Evolutionary conservation across 257 asterid species (phyloP).

Genomic region (Salvia splendens): DNA sequence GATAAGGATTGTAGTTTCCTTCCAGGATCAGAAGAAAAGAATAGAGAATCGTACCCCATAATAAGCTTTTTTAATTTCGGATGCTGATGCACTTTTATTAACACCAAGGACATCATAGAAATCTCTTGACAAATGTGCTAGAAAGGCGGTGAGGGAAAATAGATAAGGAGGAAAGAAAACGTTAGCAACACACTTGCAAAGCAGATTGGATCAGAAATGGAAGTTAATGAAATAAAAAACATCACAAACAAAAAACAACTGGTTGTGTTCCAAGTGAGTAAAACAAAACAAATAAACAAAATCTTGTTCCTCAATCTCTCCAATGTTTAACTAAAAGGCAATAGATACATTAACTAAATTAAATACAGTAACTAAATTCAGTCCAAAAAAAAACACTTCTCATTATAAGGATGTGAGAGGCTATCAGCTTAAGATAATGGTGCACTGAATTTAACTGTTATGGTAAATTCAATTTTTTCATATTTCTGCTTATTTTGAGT

Average conservation of each 20-base stretch:
- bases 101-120: constrained; percentile 80
- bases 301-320: no score
- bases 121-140: constrained; percentile 62
- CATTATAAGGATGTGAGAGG: no score
- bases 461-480: no score
- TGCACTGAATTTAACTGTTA: no score
- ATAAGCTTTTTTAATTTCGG: constrained; percentile 84
- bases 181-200: not conserved
- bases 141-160: constrained; percentile 7
- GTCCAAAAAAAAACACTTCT: no score
- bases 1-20: not conserved
- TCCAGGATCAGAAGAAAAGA: not conserved
- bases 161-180: not conserved
- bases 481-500: not conserved
- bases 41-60: constrained; percentile 54
- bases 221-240: not conserved
- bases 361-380: no score
- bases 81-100: constrained; percentile 69
- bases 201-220: constrained; percentile 3
- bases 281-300: not conserved
- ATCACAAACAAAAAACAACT: not conserved
- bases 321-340: no score
- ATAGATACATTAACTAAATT: no score
- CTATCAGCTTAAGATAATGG: no score
- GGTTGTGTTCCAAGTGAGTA: not conserved